Conservation (phyloP, 2,329 filamentous ascomycete species). For the Calonectria pseudoturangicola region DNA sequence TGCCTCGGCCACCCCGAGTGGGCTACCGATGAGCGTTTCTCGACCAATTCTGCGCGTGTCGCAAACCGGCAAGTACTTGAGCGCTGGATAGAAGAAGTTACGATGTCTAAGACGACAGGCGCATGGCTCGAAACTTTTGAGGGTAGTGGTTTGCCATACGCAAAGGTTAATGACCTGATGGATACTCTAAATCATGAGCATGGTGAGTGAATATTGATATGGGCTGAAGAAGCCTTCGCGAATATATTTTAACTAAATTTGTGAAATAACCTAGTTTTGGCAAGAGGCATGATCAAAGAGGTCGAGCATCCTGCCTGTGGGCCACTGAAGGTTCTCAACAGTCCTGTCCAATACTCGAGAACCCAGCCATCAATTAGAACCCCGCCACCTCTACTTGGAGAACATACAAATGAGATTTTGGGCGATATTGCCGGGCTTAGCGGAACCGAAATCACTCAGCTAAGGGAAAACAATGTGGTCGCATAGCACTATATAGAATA, state of each 20-base stretch:
- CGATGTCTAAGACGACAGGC: neutral
- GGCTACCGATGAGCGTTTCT: conserved; percentile 8
- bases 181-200: conserved; percentile 13
- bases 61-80: conserved; percentile 8
- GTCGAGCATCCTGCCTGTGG: neutral
- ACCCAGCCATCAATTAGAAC: conserved; percentile 11
- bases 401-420: conserved; percentile 9
- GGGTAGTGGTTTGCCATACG: conserved; percentile 1
- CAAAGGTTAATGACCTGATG: conserved; percentile 18
- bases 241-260: neutral
- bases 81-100: neutral
- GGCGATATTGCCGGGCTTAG: neutral
- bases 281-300: conserved; percentile 12
- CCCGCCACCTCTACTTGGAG: neutral
- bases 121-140: conserved; percentile 8
- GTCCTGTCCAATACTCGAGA: conserved; percentile 5
- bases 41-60: neutral
- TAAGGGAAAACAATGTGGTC: neutral
- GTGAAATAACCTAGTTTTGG: neutral
- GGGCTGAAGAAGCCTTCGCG: too few species aligned
- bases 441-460: neutral
- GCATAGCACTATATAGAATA: neutral
- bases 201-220: neutral
- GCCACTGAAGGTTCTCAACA: neutral
- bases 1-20: conserved; percentile 1